phyloP scores from a whole-genome alignment of 2,329 filamentous ascomycete species.

The Myotisia sp. region DNA sequence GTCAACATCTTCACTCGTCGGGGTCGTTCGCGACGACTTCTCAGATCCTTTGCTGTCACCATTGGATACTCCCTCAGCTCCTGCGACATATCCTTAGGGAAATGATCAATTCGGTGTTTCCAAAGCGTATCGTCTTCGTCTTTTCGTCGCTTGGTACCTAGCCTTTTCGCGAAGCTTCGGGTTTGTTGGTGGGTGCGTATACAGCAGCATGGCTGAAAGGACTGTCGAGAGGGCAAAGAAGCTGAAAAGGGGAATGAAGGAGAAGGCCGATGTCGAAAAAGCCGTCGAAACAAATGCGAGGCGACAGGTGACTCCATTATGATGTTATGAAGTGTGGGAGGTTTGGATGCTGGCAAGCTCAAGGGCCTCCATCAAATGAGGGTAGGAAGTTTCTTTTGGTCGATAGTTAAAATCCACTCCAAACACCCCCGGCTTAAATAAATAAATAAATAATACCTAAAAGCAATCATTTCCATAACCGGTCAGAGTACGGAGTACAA shows the following conservation, averaged over 20 bases:
- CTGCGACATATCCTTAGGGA: constrained; percentile 60
- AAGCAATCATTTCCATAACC: neutral
- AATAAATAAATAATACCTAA: neutral
- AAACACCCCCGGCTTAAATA: neutral
- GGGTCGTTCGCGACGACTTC: constrained; percentile 58
- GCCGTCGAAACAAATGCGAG: constrained; percentile 65
- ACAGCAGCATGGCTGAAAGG: constrained; percentile 3
- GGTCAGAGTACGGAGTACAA: too few species aligned
- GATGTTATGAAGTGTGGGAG: constrained; percentile 8
- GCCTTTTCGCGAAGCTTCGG: constrained; percentile 16
- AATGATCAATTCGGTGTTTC: constrained; percentile 68
- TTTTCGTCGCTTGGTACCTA: constrained; percentile 24
- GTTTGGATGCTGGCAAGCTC: constrained; percentile 11
- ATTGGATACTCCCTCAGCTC: constrained; percentile 73
- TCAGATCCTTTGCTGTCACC: constrained; percentile 69
- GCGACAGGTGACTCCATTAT: constrained; percentile 70
- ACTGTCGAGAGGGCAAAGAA: constrained; percentile 14
- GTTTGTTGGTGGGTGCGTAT: constrained; percentile 21
- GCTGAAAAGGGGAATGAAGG: constrained; percentile 36
- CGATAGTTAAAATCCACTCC: neutral
- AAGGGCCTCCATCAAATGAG: constrained; percentile 12
- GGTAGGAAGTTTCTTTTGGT: too few species aligned
- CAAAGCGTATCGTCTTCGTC: constrained; percentile 53
- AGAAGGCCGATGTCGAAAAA: constrained; percentile 63
- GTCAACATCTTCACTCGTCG: constrained; percentile 90